phyloP scores from a whole-genome alignment of 2,329 filamentous ascomycete species.

The Huntiella omanensis region DNA sequence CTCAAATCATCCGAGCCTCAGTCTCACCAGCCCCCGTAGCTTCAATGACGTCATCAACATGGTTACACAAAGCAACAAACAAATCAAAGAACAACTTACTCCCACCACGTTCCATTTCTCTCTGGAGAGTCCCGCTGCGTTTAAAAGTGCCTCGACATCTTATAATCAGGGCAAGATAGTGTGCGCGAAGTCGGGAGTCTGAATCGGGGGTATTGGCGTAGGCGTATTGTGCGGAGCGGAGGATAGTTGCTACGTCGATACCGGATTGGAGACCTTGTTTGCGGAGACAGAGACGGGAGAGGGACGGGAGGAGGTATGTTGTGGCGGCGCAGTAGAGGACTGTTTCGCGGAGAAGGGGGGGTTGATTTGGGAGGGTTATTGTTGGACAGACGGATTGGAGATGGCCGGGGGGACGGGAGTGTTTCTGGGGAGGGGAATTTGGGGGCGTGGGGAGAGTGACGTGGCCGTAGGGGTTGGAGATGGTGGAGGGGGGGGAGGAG shows the following conservation, averaged over 20 bases:
- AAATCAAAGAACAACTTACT: conserved; percentile 93
- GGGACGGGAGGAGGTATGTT: conserved; percentile 74
- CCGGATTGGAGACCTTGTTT: conserved; percentile 90
- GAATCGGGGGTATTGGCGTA: conserved; percentile 89
- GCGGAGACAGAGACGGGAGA: conserved; percentile 77
- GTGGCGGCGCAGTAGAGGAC: conserved; percentile 88
- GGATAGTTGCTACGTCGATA: conserved; percentile 79
- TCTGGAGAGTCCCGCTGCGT: conserved; percentile 95
- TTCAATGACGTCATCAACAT: conserved; percentile 89
- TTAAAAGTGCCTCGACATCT: conserved; percentile 95
- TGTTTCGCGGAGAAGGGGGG: conserved; percentile 54
- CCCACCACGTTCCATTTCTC: conserved; percentile 87
- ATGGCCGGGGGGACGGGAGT: conserved; percentile 49
- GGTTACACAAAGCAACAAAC: conserved; percentile 96
- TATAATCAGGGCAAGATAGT: conserved; percentile 95
- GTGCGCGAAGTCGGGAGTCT: conserved; percentile 81
- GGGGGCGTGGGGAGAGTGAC: neutral
- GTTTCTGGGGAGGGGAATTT: neutral
- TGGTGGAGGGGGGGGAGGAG: conserved; percentile 25
- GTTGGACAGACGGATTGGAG: conserved; percentile 55
- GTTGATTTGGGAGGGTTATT: conserved; percentile 21
- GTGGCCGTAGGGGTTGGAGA: conserved; percentile 27
- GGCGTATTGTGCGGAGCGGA: conserved; percentile 83
- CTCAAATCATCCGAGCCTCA: conserved; percentile 38
- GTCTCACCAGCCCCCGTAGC: conserved; percentile 43